Evolutionary conservation across 129 eudicot species (phyloP), one percentile per base, ranked within the genome.

Genomic region (Artemisia argyi): DNA sequence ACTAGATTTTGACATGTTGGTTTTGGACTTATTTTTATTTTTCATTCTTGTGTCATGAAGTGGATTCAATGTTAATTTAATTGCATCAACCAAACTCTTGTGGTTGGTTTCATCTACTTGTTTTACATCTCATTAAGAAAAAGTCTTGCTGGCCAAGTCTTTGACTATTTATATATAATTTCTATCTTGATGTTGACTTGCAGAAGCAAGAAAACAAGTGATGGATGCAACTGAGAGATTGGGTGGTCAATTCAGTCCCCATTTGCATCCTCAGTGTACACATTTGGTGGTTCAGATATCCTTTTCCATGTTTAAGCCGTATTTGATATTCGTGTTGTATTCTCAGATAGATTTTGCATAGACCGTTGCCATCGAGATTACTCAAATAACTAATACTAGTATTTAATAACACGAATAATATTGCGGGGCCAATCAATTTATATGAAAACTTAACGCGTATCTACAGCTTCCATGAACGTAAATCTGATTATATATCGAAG

Each of bases 271-370:
- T 61, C 86, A 86, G 2, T 94, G 97, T 78, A 94, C 98, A 58
- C 98, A 94, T 75, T 86, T 94, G 91, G 93, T 94, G 72, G 93
- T 94, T 83, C 96, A 94, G 75, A 92, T 89, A 87, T 90, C 96
- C 96, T 90, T 84, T 75, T 78, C 26, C 35, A 47, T 74, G 60
- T 81, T 54, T 49, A 39, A 9, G 8, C 44, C 44, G 44, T 39
- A 3, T 66, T 61, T 50, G n/a, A 22, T 68, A 28, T 30, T 50
- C 53, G 14, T 47, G 50, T 73, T 54, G 68, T 62, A 32, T 53
- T 74, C n/a, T 67, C 47, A 10, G 3, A 12, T 68, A 59, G 26
- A 52, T 61, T 62, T 68, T 68, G 48, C n/a, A 15, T 48, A 62
- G 42, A 46, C 54, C 24, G 11, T 79, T 24, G 60, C 60, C 51